Conservation (phyloP, 1,284 basidiomycete species). For the Fomitopsis betulina region DNA sequence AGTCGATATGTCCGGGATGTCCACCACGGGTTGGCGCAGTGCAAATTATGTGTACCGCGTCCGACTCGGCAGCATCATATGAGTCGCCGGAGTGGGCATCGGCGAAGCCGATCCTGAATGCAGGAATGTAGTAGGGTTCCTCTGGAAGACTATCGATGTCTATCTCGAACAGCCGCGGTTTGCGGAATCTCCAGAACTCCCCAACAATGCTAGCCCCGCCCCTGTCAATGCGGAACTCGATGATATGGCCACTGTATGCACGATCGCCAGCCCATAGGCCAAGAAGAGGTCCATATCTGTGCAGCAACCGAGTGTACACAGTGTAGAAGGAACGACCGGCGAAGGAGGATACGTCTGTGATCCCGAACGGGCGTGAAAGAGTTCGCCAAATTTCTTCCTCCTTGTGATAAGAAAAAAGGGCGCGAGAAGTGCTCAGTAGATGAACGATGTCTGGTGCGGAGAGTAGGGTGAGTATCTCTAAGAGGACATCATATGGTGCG, state of each 20-base stretch:
- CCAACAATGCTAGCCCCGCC: constrained; percentile 16
- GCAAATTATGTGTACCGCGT: background rate
- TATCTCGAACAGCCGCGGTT: constrained; percentile 7
- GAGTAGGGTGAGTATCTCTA: constrained; percentile 15
- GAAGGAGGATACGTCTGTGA: constrained; percentile 12
- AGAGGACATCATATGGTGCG: constrained; percentile 22
- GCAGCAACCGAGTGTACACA: constrained; percentile 17
- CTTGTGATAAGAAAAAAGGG: constrained; percentile 9
- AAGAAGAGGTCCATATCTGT: constrained; percentile 18
- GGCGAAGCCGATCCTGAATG: background rate
- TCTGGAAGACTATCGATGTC: background rate
- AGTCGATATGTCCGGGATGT: background rate
- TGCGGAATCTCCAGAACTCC: constrained; percentile 20
- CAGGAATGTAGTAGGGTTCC: background rate
- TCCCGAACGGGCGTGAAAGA: constrained; percentile 10
- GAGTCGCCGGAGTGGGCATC: background rate
- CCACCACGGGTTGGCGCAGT: background rate
- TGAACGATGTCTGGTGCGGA: constrained; percentile 16
- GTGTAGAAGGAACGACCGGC: constrained; percentile 17
- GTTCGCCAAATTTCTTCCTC: constrained; percentile 22
- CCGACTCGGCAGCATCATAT: background rate
- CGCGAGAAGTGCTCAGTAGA: constrained; percentile 19
- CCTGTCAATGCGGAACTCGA: constrained; percentile 13
- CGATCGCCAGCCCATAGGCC: constrained; percentile 23
- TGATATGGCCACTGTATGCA: constrained; percentile 18